phyloP scores from a whole-genome alignment of 768 basidiomycete genomes.

The Pisolithus marmoratus region DNA sequence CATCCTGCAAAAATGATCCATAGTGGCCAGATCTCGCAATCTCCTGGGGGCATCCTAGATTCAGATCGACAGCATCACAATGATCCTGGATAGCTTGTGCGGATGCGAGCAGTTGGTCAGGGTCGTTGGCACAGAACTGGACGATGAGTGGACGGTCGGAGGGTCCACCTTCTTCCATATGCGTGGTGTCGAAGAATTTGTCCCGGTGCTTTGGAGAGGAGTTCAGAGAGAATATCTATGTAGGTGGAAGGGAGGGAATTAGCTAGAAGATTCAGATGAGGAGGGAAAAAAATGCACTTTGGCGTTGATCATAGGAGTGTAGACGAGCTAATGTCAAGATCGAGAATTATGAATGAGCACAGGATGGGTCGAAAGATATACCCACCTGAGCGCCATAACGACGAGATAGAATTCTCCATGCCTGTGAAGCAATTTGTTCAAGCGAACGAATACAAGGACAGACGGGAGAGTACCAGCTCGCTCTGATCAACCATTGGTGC shows the following conservation, averaged over 20 bases:
- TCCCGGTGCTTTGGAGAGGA: slow-evolving; percentile 39
- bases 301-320: slow-evolving; percentile 96
- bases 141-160: slow-evolving; percentile 81
- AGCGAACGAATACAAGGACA: not conserved
- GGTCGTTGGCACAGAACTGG: slow-evolving; percentile 93
- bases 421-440: slow-evolving; percentile 38
- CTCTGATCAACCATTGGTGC: slow-evolving; percentile 99
- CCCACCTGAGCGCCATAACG: slow-evolving; percentile 74
- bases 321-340: too few species aligned
- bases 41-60: slow-evolving; percentile 90
- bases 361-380: not conserved
- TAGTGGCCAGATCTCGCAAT: slow-evolving; percentile 81
- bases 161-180: slow-evolving; percentile 76
- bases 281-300: slow-evolving; percentile 41
- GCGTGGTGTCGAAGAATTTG: slow-evolving; percentile 59
- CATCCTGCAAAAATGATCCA: slow-evolving; percentile 67
- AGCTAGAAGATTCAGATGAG: not conserved
- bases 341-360: too few species aligned
- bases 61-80: slow-evolving; percentile 94
- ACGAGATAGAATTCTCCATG: slow-evolving; percentile 83
- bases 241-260: not conserved
- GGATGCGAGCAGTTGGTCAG: slow-evolving; percentile 68
- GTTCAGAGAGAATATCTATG: slow-evolving; percentile 53
- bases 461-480: slow-evolving; percentile 65
- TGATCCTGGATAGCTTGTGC: slow-evolving; percentile 70